These are phyloP conservation scores for Trematosphaeria pertusa DNA, from an alignment of 2,329 filamentous ascomycete genomes.

Conservation along the genomic window DNA sequence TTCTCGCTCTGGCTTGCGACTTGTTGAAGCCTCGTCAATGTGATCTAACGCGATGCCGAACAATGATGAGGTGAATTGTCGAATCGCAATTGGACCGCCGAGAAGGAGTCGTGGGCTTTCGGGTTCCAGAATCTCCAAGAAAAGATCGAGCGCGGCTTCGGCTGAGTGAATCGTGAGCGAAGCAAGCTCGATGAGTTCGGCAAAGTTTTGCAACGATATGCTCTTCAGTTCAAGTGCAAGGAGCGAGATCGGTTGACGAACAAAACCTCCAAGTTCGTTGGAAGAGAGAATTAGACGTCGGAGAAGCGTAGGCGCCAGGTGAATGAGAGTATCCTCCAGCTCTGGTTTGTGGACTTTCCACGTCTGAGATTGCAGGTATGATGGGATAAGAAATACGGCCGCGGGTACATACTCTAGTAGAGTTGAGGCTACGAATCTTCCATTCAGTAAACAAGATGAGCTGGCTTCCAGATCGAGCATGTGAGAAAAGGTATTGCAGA, in stretches of 20 bases:
- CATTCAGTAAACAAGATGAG: constrained; percentile 5
- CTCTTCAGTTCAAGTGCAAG: constrained; percentile 31
- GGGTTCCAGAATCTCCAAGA: constrained; percentile 45
- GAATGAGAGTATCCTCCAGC: constrained; percentile 20
- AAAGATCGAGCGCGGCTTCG: constrained; percentile 41
- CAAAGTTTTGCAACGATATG: constrained; percentile 34
- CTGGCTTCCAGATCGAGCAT: constrained; percentile 15
- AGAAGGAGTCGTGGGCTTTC: constrained; percentile 36
- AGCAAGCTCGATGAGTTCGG: constrained; percentile 41
- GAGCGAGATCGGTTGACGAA: constrained; percentile 33
- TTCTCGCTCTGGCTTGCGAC: constrained; percentile 14
- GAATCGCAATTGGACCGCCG: constrained; percentile 29
- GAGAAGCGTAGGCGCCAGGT: constrained; percentile 21
- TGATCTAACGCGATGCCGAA: constrained; percentile 51
- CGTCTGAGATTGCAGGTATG: constrained; percentile 22
- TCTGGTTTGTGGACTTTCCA: constrained; percentile 23
- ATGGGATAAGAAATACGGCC: constrained; percentile 22
- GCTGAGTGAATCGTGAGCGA: constrained; percentile 39
- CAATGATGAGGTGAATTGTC: constrained; percentile 42
- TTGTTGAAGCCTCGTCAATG: constrained; percentile 43
- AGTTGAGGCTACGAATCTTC: constrained; percentile 10
- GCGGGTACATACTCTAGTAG: constrained; percentile 22
- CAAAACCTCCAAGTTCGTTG: constrained; percentile 33
- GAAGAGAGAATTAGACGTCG: constrained; percentile 26
- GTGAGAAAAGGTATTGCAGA: constrained; percentile 22